These are phyloP conservation scores for Carex myosuroides DNA, from an alignment of 176 grass and related monocot genomes.

Conservation along the genomic window DNA sequence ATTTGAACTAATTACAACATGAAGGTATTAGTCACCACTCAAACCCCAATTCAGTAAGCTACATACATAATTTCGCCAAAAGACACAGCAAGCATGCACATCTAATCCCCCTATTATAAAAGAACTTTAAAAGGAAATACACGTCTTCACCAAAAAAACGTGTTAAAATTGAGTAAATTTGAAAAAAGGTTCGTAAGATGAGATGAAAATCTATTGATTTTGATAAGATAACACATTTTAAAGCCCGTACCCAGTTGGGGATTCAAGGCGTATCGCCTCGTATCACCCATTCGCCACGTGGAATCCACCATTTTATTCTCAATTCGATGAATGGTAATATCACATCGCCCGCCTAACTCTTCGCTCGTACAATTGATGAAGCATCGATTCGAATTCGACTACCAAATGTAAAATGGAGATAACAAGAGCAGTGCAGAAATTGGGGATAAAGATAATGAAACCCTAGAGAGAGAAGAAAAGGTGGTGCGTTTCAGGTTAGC, in stretches of 20 bases:
- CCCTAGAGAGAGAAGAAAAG: not conserved
- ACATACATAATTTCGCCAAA: not conserved
- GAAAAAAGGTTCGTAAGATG: not conserved
- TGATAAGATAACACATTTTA: not conserved
- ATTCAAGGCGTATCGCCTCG: conserved; percentile 6
- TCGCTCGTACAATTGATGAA: not conserved
- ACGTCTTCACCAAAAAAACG: not conserved
- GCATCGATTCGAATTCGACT: not conserved
- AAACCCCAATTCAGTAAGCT: not conserved
- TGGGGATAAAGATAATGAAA: not conserved
- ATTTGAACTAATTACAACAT: not conserved
- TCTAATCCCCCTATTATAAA: not conserved
- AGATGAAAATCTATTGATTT: not conserved
- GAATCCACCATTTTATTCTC: not conserved
- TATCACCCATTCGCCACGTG: conserved; percentile 1
- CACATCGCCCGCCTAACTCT: not conserved
- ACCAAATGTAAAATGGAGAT: not conserved
- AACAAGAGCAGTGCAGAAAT: not conserved
- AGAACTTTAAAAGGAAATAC: not conserved
- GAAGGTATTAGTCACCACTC: not conserved
- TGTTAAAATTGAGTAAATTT: not conserved
- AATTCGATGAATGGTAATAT: not conserved
- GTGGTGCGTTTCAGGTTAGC: not conserved
- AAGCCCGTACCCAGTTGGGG: not conserved
- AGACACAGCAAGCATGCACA: not conserved